A percentile compares a stretch with the other conserved stretches of the same genome.
Conservation (phyloP, 23 red algal genomes). For the Agarophyton chilense region DNA sequence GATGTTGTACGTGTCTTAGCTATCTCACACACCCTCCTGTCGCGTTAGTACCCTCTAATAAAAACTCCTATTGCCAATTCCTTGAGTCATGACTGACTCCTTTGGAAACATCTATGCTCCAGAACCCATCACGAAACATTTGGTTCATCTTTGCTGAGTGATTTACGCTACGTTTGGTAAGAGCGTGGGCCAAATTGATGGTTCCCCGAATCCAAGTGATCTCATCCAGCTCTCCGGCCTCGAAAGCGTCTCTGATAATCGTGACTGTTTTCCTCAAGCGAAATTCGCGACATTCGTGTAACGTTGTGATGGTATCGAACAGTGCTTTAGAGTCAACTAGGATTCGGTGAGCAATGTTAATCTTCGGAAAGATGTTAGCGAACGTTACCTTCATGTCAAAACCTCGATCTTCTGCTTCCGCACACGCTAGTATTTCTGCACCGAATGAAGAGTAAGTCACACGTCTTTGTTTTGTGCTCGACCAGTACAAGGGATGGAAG, state of each 20-base stretch:
- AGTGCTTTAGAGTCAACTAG: conserved; percentile 35
- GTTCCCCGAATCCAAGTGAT: neutral
- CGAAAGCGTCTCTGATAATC: neutral
- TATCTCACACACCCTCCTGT: neutral
- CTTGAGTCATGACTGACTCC: neutral
- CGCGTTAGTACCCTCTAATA: neutral
- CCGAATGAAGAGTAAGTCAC: conserved; percentile 7
- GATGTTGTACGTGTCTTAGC: too few species aligned
- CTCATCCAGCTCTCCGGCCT: neutral
- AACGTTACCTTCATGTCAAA: conserved; percentile 1
- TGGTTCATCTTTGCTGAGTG: neutral
- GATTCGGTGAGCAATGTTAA: neutral
- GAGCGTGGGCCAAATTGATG: neutral
- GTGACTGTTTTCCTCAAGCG: neutral
- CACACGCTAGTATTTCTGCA: neutral
- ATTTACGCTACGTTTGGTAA: neutral
- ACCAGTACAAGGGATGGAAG: neutral
- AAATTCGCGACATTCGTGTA: neutral
- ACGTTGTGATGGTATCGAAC: conserved; percentile 12
- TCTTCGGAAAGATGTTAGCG: neutral
- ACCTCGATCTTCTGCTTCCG: conserved; percentile 3
- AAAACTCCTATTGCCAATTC: neutral
- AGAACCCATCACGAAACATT: neutral
- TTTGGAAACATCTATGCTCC: neutral
- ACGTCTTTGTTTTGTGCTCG: conserved; percentile 4